Percentiles rank a stretch among this genome's conserved stretches.
phyloP scores from a whole-genome alignment of 192 early-diverging fungal genomes.

The Coemansia sp. region DNA sequence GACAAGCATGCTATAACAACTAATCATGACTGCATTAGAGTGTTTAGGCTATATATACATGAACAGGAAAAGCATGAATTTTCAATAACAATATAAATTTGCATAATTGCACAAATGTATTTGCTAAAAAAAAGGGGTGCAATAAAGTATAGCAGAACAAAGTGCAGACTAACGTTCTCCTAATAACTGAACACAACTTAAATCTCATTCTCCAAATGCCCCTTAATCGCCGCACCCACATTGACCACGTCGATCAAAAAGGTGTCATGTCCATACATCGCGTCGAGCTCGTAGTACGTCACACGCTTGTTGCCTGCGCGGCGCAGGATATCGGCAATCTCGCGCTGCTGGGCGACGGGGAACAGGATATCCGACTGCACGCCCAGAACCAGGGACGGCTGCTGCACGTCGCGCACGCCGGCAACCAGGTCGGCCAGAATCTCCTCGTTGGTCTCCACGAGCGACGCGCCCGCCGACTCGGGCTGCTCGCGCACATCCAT shows the following conservation, averaged over 20 bases:
- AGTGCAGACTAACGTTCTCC: not conserved
- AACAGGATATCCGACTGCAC: slow-evolving; percentile 96
- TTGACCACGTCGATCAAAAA: slow-evolving; percentile 89
- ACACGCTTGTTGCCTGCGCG: slow-evolving; percentile 84
- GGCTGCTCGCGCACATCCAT: slow-evolving; percentile 25
- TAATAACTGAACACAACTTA: too few relatives aligned
- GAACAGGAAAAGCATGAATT: too few relatives aligned
- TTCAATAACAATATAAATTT: too few relatives aligned
- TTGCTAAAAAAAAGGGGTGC: too few relatives aligned
- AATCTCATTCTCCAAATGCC: slow-evolving; percentile 64
- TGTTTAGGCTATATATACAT: too few relatives aligned
- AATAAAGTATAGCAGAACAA: too few relatives aligned
- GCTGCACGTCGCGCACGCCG: slow-evolving; percentile 59
- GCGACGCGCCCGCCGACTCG: slow-evolving; percentile 7
- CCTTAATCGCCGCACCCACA: slow-evolving; percentile 93
- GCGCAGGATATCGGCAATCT: slow-evolving; percentile 87
- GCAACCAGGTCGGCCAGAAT: slow-evolving; percentile 60
- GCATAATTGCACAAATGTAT: too few relatives aligned
- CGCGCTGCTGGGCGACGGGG: slow-evolving; percentile 92
- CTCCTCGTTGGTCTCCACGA: slow-evolving; percentile 34
- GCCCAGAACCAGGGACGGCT: slow-evolving; percentile 87
- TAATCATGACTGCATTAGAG: too few relatives aligned
- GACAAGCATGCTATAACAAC: too few relatives aligned
- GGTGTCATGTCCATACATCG: slow-evolving; percentile 97
- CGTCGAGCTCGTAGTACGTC: slow-evolving; percentile 96